Conservation (phyloP, 2,329 filamentous ascomycete genomes). For the Fusarium burgessii region DNA sequence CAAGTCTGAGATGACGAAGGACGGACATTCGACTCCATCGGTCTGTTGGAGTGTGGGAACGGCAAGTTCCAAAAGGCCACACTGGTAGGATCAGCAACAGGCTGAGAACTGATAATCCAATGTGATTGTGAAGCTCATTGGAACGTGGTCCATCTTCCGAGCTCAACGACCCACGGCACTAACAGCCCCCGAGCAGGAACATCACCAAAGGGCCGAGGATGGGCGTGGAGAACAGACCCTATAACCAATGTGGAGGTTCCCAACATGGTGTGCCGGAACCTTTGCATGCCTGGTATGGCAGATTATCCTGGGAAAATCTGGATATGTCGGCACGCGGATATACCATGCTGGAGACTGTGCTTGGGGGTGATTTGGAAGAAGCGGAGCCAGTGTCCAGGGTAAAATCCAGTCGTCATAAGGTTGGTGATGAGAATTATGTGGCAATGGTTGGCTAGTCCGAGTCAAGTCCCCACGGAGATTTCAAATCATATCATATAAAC, state of each 20-base stretch:
- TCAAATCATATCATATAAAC: conserved; percentile 5
- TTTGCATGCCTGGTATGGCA: conserved; percentile 18
- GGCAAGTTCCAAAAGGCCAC: conserved; percentile 10
- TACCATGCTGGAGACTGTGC: conserved; percentile 2
- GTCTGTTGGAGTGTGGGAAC: conserved; percentile 14
- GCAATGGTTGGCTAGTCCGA: conserved; percentile 19
- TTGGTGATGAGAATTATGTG: conserved; percentile 27
- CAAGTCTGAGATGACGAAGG: conserved; percentile 26
- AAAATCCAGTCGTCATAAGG: conserved; percentile 25
- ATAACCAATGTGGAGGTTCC: conserved; percentile 21
- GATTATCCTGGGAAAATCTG: conserved; percentile 20
- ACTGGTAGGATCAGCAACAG: conserved; percentile 22
- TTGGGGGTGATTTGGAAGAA: conserved; percentile 16
- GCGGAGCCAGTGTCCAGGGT: conserved; percentile 28
- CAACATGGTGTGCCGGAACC: conserved; percentile 26
- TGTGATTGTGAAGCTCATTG: neutral
- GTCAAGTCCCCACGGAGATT: conserved; percentile 21
- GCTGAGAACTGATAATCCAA: conserved; percentile 16
- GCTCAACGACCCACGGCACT: conserved; percentile 30
- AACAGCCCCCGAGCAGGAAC: conserved; percentile 28
- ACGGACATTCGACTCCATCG: conserved; percentile 17
- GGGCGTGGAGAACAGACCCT: conserved; percentile 8
- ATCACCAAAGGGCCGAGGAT: conserved; percentile 28
- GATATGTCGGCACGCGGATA: conserved; percentile 39
- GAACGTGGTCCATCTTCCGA: conserved; percentile 17